Evolutionary conservation across 805 yeast genomes (phyloP), one percentile per base, ranked within the genome.

Genomic region (Ogataea philodendri): DNA sequence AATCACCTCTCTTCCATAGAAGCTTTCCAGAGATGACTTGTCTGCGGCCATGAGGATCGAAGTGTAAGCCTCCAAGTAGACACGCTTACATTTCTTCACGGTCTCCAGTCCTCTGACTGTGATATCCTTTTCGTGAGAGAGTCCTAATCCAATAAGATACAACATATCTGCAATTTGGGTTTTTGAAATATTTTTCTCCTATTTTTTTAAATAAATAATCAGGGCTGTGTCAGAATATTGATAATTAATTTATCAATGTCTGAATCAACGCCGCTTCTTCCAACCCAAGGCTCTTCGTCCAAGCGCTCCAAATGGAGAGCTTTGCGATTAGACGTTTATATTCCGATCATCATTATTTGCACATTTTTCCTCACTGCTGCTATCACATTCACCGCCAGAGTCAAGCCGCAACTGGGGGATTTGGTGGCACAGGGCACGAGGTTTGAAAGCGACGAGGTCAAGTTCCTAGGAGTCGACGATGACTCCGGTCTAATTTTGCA

Each of bases 21-120:
- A 86, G 49, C 74, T 72, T 57, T 89, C 97, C 34, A 90, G 65
- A 5, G 81, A 73, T 41, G 69, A 75, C 55, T 78, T 67, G 45
- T 83, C 77, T 3, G 97, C 95, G 9, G 95, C 88, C 97, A 93
- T 90, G 40, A 93, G 67, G 44, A 90, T 90, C 24, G 95, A 84
- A 3, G 98, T 90, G 62, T 90, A 90, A 3, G 95, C 97, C 65
- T 90, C 98, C 38, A 93, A 67, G 51, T 90, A 90, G n/a, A 90
- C 95, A 26, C 96, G 70, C 53, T 83, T 78, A 64, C 97, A 88
- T 58, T 71, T 74, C 52, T 74, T 81, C 37, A 93, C 88, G 3
- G 81, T 75, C 53, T 90, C 88, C 18, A 93, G 69, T 2, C 98
- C 98, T 51, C 97, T 81, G 10, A 90, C 96, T 1, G 97, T 89